These are phyloP conservation scores for Didymella exigua DNA, from an alignment of 2,329 filamentous ascomycete species.

Conservation along the genomic window DNA sequence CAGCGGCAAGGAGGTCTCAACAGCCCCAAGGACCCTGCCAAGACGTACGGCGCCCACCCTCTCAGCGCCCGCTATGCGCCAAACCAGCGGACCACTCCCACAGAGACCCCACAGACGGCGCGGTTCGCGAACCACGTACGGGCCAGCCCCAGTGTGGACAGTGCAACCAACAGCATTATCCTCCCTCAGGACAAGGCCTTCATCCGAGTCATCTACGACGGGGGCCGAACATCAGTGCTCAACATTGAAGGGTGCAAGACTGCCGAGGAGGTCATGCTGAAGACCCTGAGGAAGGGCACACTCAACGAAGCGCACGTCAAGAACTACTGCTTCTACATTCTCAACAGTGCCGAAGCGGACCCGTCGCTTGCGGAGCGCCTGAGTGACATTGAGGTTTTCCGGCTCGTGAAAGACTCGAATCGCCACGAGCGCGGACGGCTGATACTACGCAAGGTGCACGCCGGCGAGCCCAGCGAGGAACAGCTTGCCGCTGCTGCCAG, in stretches of 20 bases:
- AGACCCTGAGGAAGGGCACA: conserved; percentile 85
- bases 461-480: conserved; percentile 83
- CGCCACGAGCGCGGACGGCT: conserved; percentile 87
- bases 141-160: conserved; percentile 83
- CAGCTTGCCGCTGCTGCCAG: conserved; percentile 86
- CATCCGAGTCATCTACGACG: conserved; percentile 91
- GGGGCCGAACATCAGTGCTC: conserved; percentile 88
- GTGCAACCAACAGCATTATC: conserved; percentile 75
- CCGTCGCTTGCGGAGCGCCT: conserved; percentile 80
- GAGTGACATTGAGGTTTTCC: conserved; percentile 85
- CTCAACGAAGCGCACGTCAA: conserved; percentile 88
- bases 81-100: conserved; percentile 58
- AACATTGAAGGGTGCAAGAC: conserved; percentile 91
- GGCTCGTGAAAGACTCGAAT: conserved; percentile 84
- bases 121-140: conserved; percentile 73
- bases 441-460: conserved; percentile 90
- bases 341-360: conserved; percentile 83
- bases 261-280: conserved; percentile 89
- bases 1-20: conserved; percentile 66
- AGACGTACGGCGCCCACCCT: conserved; percentile 61
- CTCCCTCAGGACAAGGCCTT: conserved; percentile 85
- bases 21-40: conserved; percentile 59
- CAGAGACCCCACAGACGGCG: conserved; percentile 66
- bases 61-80: conserved; percentile 55
- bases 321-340: conserved; percentile 96